Conservation (phyloP, 495 filamentous ascomycete genomes). For the Lasiosphaeriaceae sp. region DNA sequence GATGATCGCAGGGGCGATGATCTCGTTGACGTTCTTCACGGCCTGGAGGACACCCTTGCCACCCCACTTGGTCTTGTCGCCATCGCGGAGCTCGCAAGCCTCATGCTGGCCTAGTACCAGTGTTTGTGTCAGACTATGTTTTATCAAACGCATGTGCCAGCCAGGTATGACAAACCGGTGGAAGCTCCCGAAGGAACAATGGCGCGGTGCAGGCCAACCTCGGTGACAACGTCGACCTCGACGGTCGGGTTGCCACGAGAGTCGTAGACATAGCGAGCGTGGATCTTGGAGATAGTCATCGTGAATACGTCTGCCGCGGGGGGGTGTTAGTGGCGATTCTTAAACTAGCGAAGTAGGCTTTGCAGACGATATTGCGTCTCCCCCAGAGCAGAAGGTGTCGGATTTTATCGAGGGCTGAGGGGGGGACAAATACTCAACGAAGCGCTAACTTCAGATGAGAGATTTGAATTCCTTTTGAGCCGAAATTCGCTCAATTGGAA, state of each 20-base stretch:
- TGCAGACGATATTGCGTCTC: too few relatives aligned
- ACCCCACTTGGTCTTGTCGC: slow-evolving; percentile 93
- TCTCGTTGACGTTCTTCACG: slow-evolving; percentile 91
- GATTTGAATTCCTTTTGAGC: slow-evolving; percentile 1
- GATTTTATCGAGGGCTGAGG: not conserved
- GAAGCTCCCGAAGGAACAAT: slow-evolving; percentile 98
- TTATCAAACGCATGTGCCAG: not conserved
- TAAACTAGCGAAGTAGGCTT: too few relatives aligned
- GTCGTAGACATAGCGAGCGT: slow-evolving; percentile 99
- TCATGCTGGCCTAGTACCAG: slow-evolving; percentile 78
- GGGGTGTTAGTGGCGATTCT: slow-evolving; percentile 2
- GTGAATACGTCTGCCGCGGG: slow-evolving; percentile 29
- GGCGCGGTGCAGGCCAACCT: slow-evolving; percentile 94
- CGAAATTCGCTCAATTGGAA: slow-evolving; percentile 26
- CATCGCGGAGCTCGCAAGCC: slow-evolving; percentile 97
- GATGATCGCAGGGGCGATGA: slow-evolving; percentile 88
- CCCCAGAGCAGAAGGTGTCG: not conserved
- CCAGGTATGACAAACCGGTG: slow-evolving; percentile 63
- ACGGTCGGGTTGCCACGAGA: slow-evolving; percentile 97
- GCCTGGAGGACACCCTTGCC: slow-evolving; percentile 97
- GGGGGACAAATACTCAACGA: not conserved
- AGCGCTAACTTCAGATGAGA: not conserved
- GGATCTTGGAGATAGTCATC: slow-evolving; percentile 97
- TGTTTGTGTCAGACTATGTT: slow-evolving; percentile 16
- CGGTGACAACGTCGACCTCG: slow-evolving; percentile 89